A percentile compares a stretch with the other conserved stretches of the same genome.
These are phyloP conservation scores for Carnegiea gigantea DNA, from an alignment of 179 eudicot species.

Conservation along the genomic window DNA sequence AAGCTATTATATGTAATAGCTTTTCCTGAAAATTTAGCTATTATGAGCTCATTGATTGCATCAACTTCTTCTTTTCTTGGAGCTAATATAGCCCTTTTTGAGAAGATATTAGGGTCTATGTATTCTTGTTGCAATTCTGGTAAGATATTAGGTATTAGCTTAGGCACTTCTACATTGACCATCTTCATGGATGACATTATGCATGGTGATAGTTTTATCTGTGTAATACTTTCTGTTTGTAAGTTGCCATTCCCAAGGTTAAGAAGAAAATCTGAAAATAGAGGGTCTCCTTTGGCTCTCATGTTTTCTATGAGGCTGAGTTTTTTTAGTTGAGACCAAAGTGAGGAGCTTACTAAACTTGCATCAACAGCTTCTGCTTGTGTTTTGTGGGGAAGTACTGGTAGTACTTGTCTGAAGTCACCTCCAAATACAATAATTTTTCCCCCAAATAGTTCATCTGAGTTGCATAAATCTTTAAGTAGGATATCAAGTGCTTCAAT, in stretches of 20 bases:
- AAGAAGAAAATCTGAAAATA: constrained; percentile 15
- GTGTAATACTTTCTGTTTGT: neutral
- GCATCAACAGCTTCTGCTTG: constrained; percentile 2
- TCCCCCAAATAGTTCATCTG: no score
- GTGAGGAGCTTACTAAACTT: constrained; percentile 15
- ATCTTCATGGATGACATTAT: neutral
- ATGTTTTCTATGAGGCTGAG: constrained; percentile 10
- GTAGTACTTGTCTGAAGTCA: no score
- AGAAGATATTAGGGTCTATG: neutral
- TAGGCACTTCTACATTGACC: neutral
- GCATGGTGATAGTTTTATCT: neutral
- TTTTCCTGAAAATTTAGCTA: no score
- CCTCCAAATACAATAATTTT: no score
- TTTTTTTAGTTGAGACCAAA: constrained; percentile 10
- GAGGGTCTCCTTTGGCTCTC: constrained; percentile 16
- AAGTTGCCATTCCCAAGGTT: constrained; percentile 17
- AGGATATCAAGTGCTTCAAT: no score
- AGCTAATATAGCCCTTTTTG: no score
- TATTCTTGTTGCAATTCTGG: neutral
- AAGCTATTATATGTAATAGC: no score
- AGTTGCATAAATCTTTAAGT: no score
- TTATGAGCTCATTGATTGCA: no score
- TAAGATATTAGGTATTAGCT: neutral
- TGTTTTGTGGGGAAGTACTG: no score
- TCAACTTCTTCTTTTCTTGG: no score